phyloP scores from a whole-genome alignment of 2,329 filamentous ascomycete species.

The Ophiostoma quercus region DNA sequence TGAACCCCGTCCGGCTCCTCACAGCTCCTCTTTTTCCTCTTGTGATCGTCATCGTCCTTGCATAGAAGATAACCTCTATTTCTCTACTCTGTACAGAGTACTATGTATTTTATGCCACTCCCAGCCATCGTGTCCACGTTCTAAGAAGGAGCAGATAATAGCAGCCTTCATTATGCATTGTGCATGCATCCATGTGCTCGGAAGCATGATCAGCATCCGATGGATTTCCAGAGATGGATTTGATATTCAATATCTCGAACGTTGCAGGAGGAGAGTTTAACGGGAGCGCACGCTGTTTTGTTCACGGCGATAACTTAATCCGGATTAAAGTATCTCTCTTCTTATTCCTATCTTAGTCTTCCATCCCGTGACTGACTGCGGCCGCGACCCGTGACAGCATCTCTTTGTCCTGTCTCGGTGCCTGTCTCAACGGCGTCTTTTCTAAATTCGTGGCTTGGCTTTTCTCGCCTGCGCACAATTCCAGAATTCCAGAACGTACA shows the following conservation, averaged over 20 bases:
- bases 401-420: background rate
- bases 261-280: background rate
- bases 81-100: no score
- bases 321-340: background rate
- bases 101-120: background rate
- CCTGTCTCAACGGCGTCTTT: background rate
- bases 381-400: background rate
- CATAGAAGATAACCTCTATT: background rate
- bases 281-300: background rate
- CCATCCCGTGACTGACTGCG: constrained; percentile 6
- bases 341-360: background rate
- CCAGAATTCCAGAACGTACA: background rate
- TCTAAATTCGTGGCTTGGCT: background rate
- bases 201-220: background rate
- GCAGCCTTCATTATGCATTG: background rate
- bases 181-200: background rate
- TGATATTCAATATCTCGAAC: background rate
- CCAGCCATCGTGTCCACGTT: background rate
- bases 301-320: constrained; percentile 1
- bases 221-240: no score
- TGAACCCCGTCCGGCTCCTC: background rate
- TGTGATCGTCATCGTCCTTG: background rate
- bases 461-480: no score
- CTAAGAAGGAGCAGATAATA: background rate
- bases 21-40: constrained; percentile 5